Evolutionary conservation across 2,329 filamentous ascomycete species (phyloP).

Genomic region (Hymenoscyphus albidus): DNA sequence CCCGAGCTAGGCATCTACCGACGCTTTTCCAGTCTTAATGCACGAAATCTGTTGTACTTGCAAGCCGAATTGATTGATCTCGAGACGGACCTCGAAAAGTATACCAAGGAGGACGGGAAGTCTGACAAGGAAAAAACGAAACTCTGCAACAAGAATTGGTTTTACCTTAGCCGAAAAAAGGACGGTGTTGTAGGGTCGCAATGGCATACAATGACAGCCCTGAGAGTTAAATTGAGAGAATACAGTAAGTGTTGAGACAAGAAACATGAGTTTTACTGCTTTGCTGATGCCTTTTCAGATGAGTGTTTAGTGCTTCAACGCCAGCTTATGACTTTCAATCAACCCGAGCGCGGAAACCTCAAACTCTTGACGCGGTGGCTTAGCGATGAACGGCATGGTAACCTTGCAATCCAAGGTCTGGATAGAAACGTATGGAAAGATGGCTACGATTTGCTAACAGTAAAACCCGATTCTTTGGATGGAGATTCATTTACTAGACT

Average conservation of each 20-base stretch:
- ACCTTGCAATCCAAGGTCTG: not conserved
- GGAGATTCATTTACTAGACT: conserved; percentile 4
- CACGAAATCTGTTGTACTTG: not conserved
- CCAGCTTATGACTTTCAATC: not conserved
- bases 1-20: not conserved
- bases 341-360: not conserved
- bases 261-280: not conserved
- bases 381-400: not conserved
- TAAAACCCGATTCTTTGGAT: not conserved
- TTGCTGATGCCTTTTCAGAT: not conserved
- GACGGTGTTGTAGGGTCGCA: not conserved
- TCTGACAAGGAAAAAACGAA: not conserved
- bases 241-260: not conserved
- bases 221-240: not conserved
- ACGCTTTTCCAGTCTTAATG: not conserved
- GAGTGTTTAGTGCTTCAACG: not conserved
- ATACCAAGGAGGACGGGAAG: not conserved
- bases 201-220: not conserved
- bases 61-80: not conserved
- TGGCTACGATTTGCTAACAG: not conserved
- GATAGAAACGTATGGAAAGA: conserved; percentile 4
- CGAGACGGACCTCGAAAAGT: not conserved
- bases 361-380: not conserved
- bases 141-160: not conserved
- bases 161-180: not conserved